Evolutionary conservation across 2,329 filamentous ascomycete genomes (phyloP).

Genomic region (Claviceps fusiformis): DNA sequence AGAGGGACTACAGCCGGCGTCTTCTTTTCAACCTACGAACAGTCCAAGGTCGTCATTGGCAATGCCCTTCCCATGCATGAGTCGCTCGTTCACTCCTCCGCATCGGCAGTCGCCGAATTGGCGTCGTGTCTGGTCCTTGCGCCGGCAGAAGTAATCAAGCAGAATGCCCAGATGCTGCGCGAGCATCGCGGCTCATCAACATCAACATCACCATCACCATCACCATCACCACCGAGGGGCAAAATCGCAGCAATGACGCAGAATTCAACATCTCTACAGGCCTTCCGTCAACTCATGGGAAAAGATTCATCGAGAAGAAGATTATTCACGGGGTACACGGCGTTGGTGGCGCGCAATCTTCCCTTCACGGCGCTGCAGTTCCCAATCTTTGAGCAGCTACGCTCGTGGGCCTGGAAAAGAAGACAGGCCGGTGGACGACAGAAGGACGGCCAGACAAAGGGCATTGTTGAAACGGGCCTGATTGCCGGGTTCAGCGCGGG

Average conservation of each 20-base stretch:
- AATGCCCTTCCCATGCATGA: slow-evolving; percentile 43
- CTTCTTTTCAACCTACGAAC: slow-evolving; percentile 87
- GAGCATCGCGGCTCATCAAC: slow-evolving; percentile 7
- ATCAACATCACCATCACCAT: neutral
- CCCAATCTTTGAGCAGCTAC: slow-evolving; percentile 66
- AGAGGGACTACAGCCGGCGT: slow-evolving; percentile 45
- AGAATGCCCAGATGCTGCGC: slow-evolving; percentile 76
- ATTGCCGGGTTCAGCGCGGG: slow-evolving; percentile 66
- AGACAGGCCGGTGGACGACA: slow-evolving; percentile 14
- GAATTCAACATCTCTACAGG: slow-evolving; percentile 30
- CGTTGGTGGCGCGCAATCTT: slow-evolving; percentile 67
- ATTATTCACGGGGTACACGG: slow-evolving; percentile 60
- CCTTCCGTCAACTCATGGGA: slow-evolving; percentile 36
- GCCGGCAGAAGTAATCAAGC: slow-evolving; percentile 82
- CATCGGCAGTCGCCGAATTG: slow-evolving; percentile 66
- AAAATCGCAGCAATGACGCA: slow-evolving; percentile 7
- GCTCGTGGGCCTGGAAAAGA: slow-evolving; percentile 34
- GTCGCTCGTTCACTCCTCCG: slow-evolving; percentile 56
- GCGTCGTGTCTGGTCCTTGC: slow-evolving; percentile 79
- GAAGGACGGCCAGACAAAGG: slow-evolving; percentile 7
- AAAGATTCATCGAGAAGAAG: slow-evolving; percentile 45
- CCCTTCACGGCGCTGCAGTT: slow-evolving; percentile 85
- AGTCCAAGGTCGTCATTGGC: slow-evolving; percentile 50
- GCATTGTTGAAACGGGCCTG: slow-evolving; percentile 50
- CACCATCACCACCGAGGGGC: slow-evolving; percentile 3